phyloP scores from a whole-genome alignment of 768 basidiomycete species.

The Boletus eberwhitei region DNA sequence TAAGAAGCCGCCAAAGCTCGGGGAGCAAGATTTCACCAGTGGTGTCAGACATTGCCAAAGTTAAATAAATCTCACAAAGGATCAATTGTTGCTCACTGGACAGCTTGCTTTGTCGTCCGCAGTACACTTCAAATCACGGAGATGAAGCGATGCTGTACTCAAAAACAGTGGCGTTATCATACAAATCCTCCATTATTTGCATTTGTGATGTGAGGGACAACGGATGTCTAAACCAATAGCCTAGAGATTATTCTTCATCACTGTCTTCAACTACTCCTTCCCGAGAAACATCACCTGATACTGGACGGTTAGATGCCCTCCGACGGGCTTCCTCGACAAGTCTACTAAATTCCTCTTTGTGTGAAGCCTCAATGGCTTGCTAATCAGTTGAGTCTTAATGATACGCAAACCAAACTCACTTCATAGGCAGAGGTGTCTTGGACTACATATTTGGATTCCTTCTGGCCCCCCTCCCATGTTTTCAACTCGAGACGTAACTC shows the following conservation, averaged over 20 bases:
- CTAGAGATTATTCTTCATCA: slow-evolving; percentile 29
- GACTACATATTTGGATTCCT: slow-evolving; percentile 32
- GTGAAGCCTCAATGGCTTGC: slow-evolving; percentile 11
- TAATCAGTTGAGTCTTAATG: not conserved
- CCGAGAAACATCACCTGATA: not conserved
- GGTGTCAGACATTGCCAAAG: not conserved
- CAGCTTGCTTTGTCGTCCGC: not conserved
- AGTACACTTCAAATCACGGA: no score
- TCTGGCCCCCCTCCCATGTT: slow-evolving; percentile 54
- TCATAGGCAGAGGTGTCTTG: slow-evolving; percentile 40
- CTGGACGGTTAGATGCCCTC: slow-evolving; percentile 27
- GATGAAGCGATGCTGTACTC: not conserved
- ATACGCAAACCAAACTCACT: slow-evolving; percentile 26
- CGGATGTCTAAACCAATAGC: not conserved
- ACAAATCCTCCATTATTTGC: not conserved
- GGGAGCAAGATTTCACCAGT: not conserved
- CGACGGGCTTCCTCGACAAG: slow-evolving; percentile 36
- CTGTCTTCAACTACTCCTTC: slow-evolving; percentile 36
- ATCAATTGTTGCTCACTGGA: not conserved
- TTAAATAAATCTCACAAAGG: slow-evolving; percentile 7
- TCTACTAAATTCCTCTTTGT: slow-evolving; percentile 33
- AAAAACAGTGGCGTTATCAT: not conserved
- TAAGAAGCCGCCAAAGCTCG: not conserved
- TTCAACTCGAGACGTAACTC: slow-evolving; percentile 53
- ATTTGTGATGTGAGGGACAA: not conserved